A percentile compares a stretch with the other conserved stretches of the same genome.
These are phyloP conservation scores for Pulveroboletus ravenelii DNA, from an alignment of 768 basidiomycete species.

Conservation along the genomic window DNA sequence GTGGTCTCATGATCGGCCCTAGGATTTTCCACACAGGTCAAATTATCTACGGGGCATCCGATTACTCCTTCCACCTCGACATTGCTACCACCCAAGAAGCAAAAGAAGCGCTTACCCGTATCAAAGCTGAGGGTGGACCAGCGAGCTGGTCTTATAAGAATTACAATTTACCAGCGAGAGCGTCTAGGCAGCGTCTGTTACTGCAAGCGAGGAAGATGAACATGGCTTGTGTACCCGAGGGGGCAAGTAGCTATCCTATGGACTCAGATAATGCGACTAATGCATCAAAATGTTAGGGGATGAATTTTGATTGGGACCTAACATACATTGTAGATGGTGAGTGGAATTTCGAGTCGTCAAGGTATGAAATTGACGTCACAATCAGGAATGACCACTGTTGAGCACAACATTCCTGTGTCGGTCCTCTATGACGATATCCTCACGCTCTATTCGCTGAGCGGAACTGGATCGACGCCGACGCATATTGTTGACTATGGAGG, in stretches of 20 bases:
- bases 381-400: conserved; percentile 71
- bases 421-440: conserved; percentile 62
- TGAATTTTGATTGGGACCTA: conserved; percentile 76
- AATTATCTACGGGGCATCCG: conserved; percentile 42
- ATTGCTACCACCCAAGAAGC: conserved; percentile 61
- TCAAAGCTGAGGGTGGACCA: conserved; percentile 69
- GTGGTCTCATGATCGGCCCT: conserved; percentile 63
- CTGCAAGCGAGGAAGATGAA: conserved; percentile 55
- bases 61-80: conserved; percentile 61
- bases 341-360: conserved; percentile 2
- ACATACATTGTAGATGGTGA: conserved; percentile 76
- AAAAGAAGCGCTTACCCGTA: conserved; percentile 56
- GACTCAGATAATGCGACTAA: not conserved
- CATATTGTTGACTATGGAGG: conserved; percentile 80
- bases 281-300: conserved; percentile 38
- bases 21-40: conserved; percentile 69
- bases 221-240: conserved; percentile 73
- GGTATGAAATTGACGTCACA: not conserved
- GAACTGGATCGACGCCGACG: conserved; percentile 69
- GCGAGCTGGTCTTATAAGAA: conserved; percentile 75
- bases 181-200: conserved; percentile 63
- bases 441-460: conserved; percentile 58
- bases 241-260: conserved; percentile 32
- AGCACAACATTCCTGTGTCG: conserved; percentile 66
- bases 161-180: conserved; percentile 65